Evolutionary conservation across 768 basidiomycete species (phyloP).

Genomic region (Psilocybe sp.): DNA sequence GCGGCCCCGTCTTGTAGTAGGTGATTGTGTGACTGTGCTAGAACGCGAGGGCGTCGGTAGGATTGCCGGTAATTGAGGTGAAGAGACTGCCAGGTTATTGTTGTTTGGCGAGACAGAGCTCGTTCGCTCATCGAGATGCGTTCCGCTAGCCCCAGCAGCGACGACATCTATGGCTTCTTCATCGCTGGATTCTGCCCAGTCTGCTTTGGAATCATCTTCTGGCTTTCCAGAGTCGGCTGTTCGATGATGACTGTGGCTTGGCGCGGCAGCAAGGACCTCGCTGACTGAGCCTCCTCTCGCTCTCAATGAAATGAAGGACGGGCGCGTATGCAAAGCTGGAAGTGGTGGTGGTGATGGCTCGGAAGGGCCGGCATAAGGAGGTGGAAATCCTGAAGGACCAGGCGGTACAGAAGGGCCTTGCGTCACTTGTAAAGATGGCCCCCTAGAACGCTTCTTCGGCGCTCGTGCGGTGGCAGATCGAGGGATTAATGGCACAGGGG

Average conservation of each 20-base stretch:
- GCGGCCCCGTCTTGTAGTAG: slow-evolving; percentile 45
- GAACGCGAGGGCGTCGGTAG: slow-evolving; percentile 18
- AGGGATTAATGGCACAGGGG: slow-evolving; percentile 36
- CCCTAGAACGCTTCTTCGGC: slow-evolving; percentile 30
- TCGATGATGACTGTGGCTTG: slow-evolving; percentile 27
- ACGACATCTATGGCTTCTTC: slow-evolving; percentile 85
- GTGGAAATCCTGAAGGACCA: slow-evolving; percentile 55
- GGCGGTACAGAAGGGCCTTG: slow-evolving; percentile 21
- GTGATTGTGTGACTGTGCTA: slow-evolving; percentile 27
- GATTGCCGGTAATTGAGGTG: slow-evolving; percentile 22
- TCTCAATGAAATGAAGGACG: slow-evolving; percentile 39
- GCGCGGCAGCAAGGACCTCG: slow-evolving; percentile 54
- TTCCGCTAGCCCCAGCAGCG: slow-evolving; percentile 78
- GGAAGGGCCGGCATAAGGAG: slow-evolving; percentile 51
- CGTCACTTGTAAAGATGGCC: slow-evolving; percentile 25
- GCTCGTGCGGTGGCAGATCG: slow-evolving; percentile 38
- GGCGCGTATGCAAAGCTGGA: slow-evolving; percentile 34
- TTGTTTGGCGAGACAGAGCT: slow-evolving; percentile 48
- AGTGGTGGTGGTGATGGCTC: slow-evolving; percentile 31
- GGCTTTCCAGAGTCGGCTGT: slow-evolving; percentile 28
- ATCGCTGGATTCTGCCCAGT: slow-evolving; percentile 82
- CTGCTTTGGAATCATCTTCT: slow-evolving; percentile 45
- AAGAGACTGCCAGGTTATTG: slow-evolving; percentile 17
- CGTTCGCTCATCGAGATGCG: slow-evolving; percentile 81
- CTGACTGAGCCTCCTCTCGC: slow-evolving; percentile 55